Conservation (phyloP, 805 yeast species). For the Saccharomycopsis guyanensis region DNA sequence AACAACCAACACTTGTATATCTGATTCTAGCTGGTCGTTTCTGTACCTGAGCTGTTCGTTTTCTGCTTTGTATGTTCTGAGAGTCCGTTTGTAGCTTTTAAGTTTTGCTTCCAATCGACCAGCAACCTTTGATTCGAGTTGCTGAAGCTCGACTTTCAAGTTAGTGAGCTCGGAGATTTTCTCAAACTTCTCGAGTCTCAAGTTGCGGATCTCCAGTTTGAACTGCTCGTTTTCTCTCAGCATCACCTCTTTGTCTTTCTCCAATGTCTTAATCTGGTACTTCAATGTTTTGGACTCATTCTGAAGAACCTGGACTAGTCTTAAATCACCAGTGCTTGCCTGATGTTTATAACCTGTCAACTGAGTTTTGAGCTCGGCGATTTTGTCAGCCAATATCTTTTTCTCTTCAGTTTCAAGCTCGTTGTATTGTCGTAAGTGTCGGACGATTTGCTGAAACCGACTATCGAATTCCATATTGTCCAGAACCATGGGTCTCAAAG, state of each 20-base stretch:
- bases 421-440: constrained; percentile 11
- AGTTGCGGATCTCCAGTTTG: constrained; percentile 8
- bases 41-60: constrained; percentile 6
- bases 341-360: constrained; percentile 4
- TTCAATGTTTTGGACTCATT: constrained; percentile 14
- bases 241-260: constrained; percentile 9
- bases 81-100: constrained; percentile 7
- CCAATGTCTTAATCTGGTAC: constrained; percentile 13
- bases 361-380: constrained; percentile 11
- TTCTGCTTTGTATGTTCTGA: constrained; percentile 9
- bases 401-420: constrained; percentile 17
- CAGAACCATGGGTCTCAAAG: too few relatives aligned
- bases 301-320: constrained; percentile 7
- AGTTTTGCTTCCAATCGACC: constrained; percentile 5
- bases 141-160: constrained; percentile 9
- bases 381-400: constrained; percentile 2
- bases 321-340: not conserved
- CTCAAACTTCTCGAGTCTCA: constrained; percentile 18
- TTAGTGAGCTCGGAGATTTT: constrained; percentile 17
- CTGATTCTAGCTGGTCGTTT: constrained; percentile 2
- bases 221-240: constrained; percentile 10
- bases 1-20: constrained; percentile 1
- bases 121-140: constrained; percentile 9
- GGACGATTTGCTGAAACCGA: constrained; percentile 8
- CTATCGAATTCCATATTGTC: not conserved